phyloP scores from a whole-genome alignment of 352 stramenopile genomes.

The Globisporangium solare region DNA sequence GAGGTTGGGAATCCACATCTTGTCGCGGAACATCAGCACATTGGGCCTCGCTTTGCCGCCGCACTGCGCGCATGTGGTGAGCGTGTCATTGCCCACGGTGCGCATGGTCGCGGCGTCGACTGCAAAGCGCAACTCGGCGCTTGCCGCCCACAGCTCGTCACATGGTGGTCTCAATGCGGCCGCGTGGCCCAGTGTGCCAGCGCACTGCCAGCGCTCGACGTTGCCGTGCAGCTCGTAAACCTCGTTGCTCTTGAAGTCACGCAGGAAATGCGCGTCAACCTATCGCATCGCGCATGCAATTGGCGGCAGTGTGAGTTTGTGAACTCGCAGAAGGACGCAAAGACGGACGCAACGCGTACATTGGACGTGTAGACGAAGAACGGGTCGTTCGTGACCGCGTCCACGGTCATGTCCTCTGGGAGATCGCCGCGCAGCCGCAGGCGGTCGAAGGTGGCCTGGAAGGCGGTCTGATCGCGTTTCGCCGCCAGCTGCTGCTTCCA shows the following conservation, averaged over 20 bases:
- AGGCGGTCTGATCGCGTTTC: constrained; percentile 17
- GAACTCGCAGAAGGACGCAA: background rate
- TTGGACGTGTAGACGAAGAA: constrained; percentile 94
- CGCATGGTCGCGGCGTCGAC: constrained; percentile 69
- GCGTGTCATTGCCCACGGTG: constrained; percentile 21
- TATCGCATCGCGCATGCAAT: constrained; percentile 13
- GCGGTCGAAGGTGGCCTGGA: constrained; percentile 32
- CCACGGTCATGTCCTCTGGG: constrained; percentile 18
- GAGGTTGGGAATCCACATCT: constrained; percentile 73
- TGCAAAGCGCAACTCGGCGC: constrained; percentile 45
- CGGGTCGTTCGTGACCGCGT: constrained; percentile 43
- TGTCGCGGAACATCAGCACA: constrained; percentile 91
- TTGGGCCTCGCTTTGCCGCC: constrained; percentile 67
- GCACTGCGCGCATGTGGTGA: constrained; percentile 52
- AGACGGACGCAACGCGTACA: constrained; percentile 27
- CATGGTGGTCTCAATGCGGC: constrained; percentile 29
- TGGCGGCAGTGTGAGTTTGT: background rate
- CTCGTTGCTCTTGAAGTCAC: constrained; percentile 64
- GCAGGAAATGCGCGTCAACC: constrained; percentile 86
- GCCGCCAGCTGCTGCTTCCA: constrained; percentile 35
- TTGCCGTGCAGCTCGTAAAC: constrained; percentile 89
- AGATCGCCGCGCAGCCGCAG: constrained; percentile 30
- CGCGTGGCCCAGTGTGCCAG: constrained; percentile 34
- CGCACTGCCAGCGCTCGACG: constrained; percentile 75
- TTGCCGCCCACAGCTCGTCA: constrained; percentile 52